Base-by-base conservation (phyloP, 2,329 filamentous ascomycete species). In the Cryphonectria nitschkei region DNA sequence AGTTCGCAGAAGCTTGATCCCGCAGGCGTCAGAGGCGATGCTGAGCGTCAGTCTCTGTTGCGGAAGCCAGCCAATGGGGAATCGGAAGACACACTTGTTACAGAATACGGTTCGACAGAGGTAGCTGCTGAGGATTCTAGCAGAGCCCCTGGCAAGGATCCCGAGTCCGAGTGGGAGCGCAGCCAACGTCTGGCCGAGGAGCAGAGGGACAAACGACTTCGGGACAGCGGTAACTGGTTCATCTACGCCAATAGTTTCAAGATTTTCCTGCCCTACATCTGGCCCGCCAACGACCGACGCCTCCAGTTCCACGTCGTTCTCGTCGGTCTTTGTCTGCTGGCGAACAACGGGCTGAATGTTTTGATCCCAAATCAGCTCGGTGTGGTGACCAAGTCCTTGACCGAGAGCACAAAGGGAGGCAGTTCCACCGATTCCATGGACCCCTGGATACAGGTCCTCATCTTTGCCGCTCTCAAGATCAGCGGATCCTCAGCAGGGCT, bases 311-410 rank as follows among this genome's bases (percentile, higher is more conserved):
- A 90, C 68, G 87, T 92, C 29, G 81, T 87, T 14, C 83, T 92
- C 4, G 90, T 96, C 61, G 86, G 87, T 0, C 60, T 92, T 1
- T 92, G 92, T 74, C 83, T 96, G 32, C 79, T 94, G n/a, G 82
- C 85, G 67, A 88, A 90, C 69, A 93, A 95, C 74, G 88, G 88
- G 6, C 83, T 97, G 65, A 93, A 94, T 75, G 83, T 97, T 19
- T 82, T 97, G 58, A 89, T 94, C 43, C 94, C 94, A n/a, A 87
- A 92, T 29, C 93, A 96, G 77, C 88, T 95, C 43, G 94, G 93
- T 74, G 89, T 93, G 70, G 90, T 97, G 73, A 90, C 93, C 74
- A 89, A 96, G 76, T 88, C 88, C 72, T 82, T 97, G 32, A 85
- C 68, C 11, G 58, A 61, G 32, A 22, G 58, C n/a, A 32, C 67